Percentiles rank a stretch among this genome's conserved stretches.
These are phyloP conservation scores for Cubamyces sp. DNA, from an alignment of 768 basidiomycete genomes.

Conservation along the genomic window DNA sequence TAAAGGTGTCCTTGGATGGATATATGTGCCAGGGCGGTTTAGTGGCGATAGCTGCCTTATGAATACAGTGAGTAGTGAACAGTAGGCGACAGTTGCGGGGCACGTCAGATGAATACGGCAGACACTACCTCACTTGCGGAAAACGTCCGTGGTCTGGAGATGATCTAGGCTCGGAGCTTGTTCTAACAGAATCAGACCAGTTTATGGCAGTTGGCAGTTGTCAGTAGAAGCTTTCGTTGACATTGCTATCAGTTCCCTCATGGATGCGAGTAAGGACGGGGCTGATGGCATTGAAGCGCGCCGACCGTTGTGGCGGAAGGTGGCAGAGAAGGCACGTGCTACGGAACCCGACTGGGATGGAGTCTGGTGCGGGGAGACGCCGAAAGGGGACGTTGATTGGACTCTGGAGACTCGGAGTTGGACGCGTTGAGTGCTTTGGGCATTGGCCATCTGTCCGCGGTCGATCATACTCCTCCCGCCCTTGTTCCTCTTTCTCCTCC, in stretches of 20 bases:
- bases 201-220: not conserved
- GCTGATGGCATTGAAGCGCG: not conserved
- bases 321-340: constrained; percentile 3
- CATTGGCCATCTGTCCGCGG: not conserved
- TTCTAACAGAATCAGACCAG: too few species aligned
- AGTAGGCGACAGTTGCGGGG: constrained; percentile 2
- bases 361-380: constrained; percentile 5
- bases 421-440: too few species aligned
- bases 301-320: not conserved
- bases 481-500: not conserved
- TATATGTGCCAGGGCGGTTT: too few species aligned
- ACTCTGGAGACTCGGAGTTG: too few species aligned
- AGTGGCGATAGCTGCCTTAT: not conserved
- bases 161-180: not conserved
- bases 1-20: too few species aligned
- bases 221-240: not conserved
- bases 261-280: too few species aligned
- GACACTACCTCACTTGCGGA: not conserved
- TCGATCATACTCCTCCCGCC: not conserved
- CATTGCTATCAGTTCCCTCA: too few species aligned
- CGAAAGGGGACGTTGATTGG: too few species aligned
- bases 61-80: not conserved
- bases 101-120: constrained; percentile 1
- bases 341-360: not conserved
- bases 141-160: not conserved